Evolutionary conservation across 2,329 filamentous ascomycete genomes (phyloP), one percentile per base, ranked within the genome.

Genomic region (Colletotrichum chlorophyti): DNA sequence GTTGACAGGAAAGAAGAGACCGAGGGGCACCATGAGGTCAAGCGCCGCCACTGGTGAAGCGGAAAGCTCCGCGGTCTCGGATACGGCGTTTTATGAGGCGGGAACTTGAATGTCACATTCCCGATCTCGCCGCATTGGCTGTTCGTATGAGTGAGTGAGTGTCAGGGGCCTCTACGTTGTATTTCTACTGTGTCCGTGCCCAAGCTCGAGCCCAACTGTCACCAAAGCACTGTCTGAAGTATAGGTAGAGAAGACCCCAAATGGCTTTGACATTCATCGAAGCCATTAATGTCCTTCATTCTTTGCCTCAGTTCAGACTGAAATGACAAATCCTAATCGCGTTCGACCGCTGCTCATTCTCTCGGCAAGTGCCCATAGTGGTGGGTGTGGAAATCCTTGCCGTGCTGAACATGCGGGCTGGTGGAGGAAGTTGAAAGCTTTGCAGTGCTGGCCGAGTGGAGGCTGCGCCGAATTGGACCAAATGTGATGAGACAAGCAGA

Each of bases 41-140:
- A 55, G 55, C 26, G 49, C 15, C 40, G n/a, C n/a, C 32, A 46
- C 11, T 38, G 40, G 21, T 32, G 29, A 34, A 19, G 42, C 35
- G 23, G 29, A 27, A 31, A 32, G 47, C 52, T 45, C 47, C 37
- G 49, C 43, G n/a, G 41, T 48, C 50, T 54, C 43, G 43, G 51
- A 31, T 49, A 43, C 24, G 55, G 50, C 50, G 42, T 59, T 49
- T 48, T 47, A 40, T 53, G 53, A 58, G 53, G 40, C 41, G 32
- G 49, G 14, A 41, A 26, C 41, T 14, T 45, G 54, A 19, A 29
- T 42, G 43, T 43, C 42, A 37, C 46, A 55, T 48, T 35, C 26
- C 12, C 27, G 6, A 31, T 14, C 27, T 26, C 17, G 32, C 23
- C 11, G 23, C 21, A 37, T 19, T 15, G 9, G 21, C 29, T n/a